Conservation (phyloP, 208 protist species). For the Leptomonas seymouri region DNA sequence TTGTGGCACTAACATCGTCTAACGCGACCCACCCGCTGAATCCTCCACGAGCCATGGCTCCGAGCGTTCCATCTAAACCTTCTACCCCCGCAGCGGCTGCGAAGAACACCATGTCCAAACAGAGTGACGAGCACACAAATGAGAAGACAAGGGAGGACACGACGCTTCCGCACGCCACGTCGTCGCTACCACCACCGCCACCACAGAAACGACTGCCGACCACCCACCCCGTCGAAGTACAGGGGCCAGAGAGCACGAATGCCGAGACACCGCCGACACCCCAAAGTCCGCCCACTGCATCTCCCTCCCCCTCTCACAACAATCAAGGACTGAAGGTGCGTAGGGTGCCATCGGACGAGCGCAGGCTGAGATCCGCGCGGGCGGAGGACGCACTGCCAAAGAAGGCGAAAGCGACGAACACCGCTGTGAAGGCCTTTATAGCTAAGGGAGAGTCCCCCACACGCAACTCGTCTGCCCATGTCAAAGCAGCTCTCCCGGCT, state of each 20-base stretch:
- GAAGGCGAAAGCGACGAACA: not conserved
- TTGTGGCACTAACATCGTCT: not conserved
- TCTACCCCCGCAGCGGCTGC: not conserved
- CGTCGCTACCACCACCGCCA: no score
- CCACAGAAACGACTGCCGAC: no score
- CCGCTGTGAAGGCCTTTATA: not conserved
- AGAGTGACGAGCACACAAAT: no score
- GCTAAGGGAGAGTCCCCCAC: no score
- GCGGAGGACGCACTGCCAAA: not conserved
- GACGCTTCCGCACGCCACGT: no score
- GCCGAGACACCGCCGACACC: not conserved
- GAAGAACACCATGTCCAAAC: not conserved
- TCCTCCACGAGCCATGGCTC: not conserved
- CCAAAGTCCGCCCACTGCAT: not conserved
- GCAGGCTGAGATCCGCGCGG: not conserved
- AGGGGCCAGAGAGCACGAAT: not conserved
- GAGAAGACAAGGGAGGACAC: no score
- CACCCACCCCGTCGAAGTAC: not conserved
- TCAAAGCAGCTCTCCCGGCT: no score
- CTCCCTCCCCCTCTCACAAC: not conserved
- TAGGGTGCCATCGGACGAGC: not conserved
- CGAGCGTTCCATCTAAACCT: not conserved
- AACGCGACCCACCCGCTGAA: not conserved
- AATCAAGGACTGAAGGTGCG: conserved; percentile 2
- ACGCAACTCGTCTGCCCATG: no score